Evolutionary conservation across 139 green algal species (phyloP), one percentile per base, ranked within the genome.

Genomic region (Dunaliella primolecta): DNA sequence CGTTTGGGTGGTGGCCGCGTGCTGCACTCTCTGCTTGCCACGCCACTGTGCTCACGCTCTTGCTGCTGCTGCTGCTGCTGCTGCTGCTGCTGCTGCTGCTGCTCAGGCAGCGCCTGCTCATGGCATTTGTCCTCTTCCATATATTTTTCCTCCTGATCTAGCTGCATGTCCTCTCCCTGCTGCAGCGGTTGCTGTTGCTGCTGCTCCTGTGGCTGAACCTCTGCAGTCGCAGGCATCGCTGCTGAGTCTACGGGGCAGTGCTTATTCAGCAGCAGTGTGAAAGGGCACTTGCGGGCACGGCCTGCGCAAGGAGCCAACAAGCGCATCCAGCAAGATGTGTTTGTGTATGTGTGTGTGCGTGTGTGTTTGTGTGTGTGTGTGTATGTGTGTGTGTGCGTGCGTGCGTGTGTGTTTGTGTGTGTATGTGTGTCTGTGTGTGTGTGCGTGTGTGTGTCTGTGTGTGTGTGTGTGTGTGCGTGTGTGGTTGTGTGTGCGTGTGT

Each of bases 201-300:
- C 36, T 33, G 74, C 75, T 29, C 2, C 36, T 81, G 35, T 76
- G 75, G 15, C 0, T 72, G 21, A 24, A 1, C 33, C 81, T 23
- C 34, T 37, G 29, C 15, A 3, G 57, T 34, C 20, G 30, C 25
- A 30, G 7, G 36, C 23, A 38, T n/a, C n/a, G n/a, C n/a, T n/a
- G n/a, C n/a, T n/a, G n/a, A 46, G 36, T 36, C 57, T 37, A 98
- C 86, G 1, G 95, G 95, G 89, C 94, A 97, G 85, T 97, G 93
- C 29, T 88, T 75, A 27, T 93, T 80, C 0, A 98, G 90, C 70
- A 98, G 86, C 2, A 90, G 29, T 0, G 36, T 84, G 82, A 90
- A 96, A 0, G 90, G 92, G 74, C 93, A 96, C 31, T 80, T 90
- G 38, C 37, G 20, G 0, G 85, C 87, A 7, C 92, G 81, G 3